Evolutionary conservation across 805 yeast species (phyloP).

Genomic region (Candida tammaniensis): DNA sequence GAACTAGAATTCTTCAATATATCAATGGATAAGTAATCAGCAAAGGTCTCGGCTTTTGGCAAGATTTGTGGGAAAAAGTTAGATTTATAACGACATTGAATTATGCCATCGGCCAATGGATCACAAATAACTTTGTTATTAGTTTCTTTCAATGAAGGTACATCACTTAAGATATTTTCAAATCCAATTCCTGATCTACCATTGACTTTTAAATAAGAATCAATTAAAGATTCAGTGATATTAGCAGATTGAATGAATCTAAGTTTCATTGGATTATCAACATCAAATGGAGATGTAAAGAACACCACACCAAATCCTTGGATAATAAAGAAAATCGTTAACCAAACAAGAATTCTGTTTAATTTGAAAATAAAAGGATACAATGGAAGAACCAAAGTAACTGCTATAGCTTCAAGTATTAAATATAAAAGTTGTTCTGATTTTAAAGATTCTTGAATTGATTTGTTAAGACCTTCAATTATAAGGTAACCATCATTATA

Average conservation of each 20-base stretch:
- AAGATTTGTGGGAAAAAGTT: constrained; percentile 41
- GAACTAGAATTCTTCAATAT: constrained; percentile 50
- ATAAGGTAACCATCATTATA: constrained; percentile 54
- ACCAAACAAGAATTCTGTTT: constrained; percentile 47
- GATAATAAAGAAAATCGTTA: constrained; percentile 13
- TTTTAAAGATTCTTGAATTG: constrained; percentile 61
- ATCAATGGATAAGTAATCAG: constrained; percentile 49
- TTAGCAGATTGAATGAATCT: constrained; percentile 65
- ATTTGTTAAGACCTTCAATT: constrained; percentile 65
- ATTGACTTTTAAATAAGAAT: constrained; percentile 42
- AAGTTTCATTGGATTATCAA: constrained; percentile 64
- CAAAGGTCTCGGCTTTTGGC: constrained; percentile 28
- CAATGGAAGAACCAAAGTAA: constrained; percentile 44
- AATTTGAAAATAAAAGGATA: constrained; percentile 70
- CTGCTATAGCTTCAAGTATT: constrained; percentile 25
- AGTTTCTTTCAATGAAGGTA: constrained; percentile 58
- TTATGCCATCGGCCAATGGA: constrained; percentile 43
- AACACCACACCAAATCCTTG: constrained; percentile 36
- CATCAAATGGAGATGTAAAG: constrained; percentile 57
- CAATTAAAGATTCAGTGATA: constrained; percentile 26
- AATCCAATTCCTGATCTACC: constrained; percentile 52
- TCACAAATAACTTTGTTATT: constrained; percentile 32
- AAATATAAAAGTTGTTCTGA: constrained; percentile 38
- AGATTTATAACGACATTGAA: constrained; percentile 52
- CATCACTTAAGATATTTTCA: constrained; percentile 46